phyloP scores from a whole-genome alignment of 176 grass and related monocot genomes.

The Ampelocalamus luodianensis region DNA sequence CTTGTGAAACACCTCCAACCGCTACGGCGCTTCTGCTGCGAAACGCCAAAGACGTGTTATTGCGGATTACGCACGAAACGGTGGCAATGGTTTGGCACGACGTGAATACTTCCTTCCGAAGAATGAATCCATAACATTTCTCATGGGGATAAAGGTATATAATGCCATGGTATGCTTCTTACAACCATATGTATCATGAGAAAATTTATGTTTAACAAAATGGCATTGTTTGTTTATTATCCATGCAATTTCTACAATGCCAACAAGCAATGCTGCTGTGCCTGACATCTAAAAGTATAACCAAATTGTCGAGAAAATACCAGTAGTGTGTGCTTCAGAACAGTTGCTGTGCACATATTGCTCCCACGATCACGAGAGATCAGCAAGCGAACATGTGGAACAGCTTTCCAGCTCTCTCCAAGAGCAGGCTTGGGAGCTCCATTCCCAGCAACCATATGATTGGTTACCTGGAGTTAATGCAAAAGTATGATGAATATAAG shows the following conservation, averaged over 20 bases:
- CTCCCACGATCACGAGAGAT: slow-evolving; percentile 47
- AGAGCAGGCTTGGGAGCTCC: slow-evolving; percentile 64
- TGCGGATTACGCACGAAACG: too few relatives aligned
- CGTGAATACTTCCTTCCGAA: too few relatives aligned
- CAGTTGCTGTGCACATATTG: slow-evolving; percentile 50
- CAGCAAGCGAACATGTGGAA: slow-evolving; percentile 67
- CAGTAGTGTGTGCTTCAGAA: slow-evolving; percentile 70
- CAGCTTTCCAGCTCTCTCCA: slow-evolving; percentile 69
- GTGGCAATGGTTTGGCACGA: too few relatives aligned
- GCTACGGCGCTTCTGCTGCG: too few relatives aligned
- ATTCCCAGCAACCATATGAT: slow-evolving; percentile 68
- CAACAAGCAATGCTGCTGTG: slow-evolving; percentile 13
- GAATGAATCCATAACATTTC: too few relatives aligned
- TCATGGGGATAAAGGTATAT: not conserved
- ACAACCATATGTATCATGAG: not conserved
- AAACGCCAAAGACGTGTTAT: too few relatives aligned
- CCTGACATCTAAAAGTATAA: slow-evolving; percentile 13
- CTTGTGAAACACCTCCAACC: too few relatives aligned
- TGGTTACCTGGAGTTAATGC: slow-evolving; percentile 48
- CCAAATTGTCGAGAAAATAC: slow-evolving; percentile 39
- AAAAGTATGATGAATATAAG: slow-evolving; percentile 4
- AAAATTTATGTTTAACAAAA: slow-evolving; percentile 18
- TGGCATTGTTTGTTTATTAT: not conserved
- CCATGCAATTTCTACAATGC: slow-evolving; percentile 12
- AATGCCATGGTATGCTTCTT: not conserved